Evolutionary conservation across 495 filamentous ascomycete species (phyloP).

Genomic region (Penicillium argentinense): DNA sequence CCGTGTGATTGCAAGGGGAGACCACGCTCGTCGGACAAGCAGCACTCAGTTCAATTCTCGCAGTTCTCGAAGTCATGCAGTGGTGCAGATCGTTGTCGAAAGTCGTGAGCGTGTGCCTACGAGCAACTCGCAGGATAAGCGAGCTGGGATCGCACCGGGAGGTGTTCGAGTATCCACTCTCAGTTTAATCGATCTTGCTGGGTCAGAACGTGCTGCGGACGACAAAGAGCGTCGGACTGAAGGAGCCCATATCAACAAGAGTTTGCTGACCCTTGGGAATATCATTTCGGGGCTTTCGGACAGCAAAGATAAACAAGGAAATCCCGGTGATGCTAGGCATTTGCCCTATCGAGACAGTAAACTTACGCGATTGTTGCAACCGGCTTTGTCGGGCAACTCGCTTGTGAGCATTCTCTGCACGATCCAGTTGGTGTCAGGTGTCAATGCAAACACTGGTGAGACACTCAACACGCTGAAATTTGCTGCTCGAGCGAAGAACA

Average conservation of each 20-base stretch:
- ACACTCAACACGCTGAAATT: constrained; percentile 97
- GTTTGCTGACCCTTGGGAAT: constrained; percentile 88
- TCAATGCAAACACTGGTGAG: constrained; percentile 72
- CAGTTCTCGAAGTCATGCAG: constrained; percentile 95
- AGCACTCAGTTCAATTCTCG: constrained; percentile 96
- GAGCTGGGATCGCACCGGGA: constrained; percentile 76
- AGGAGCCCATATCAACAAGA: constrained; percentile 98
- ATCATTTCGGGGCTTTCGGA: constrained; percentile 88
- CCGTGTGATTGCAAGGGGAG: constrained; percentile 91
- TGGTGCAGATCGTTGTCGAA: constrained; percentile 98
- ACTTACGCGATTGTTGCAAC: constrained; percentile 88
- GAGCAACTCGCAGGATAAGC: constrained; percentile 63
- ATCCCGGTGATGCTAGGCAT: constrained; percentile 76
- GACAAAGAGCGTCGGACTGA: constrained; percentile 92
- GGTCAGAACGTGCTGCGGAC: constrained; percentile 93
- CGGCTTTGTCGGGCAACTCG: constrained; percentile 88
- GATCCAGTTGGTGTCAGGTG: constrained; percentile 72
- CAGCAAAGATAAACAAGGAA: constrained; percentile 79
- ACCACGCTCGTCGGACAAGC: constrained; percentile 82
- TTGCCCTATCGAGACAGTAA: constrained; percentile 96
- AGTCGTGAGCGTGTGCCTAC: constrained; percentile 77
- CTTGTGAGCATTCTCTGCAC: constrained; percentile 97
- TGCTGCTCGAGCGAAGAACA: constrained; percentile 94
- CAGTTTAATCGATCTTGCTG: constrained; percentile 93
- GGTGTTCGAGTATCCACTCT: constrained; percentile 94